phyloP scores from a whole-genome alignment of 1,284 basidiomycete genomes.

The Heterobasidion parviporum region DNA sequence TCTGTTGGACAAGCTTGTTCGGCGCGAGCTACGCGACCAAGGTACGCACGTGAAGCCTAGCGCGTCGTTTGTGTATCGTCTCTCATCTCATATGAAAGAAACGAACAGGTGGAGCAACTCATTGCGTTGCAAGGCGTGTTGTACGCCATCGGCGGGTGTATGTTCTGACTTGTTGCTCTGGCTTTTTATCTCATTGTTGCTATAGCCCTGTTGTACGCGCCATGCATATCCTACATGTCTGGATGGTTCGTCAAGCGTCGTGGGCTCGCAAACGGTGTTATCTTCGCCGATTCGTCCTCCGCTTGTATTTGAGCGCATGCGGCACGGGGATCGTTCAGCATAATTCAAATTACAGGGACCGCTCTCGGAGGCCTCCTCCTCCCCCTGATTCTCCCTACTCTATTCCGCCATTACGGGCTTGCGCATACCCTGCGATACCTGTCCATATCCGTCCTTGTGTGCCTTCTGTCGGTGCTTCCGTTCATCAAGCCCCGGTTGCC shows the following conservation, averaged over 20 bases:
- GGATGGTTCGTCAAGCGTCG: slow-evolving; percentile 35
- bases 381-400: slow-evolving; percentile 22
- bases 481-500: slow-evolving; percentile 27
- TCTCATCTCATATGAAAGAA: background rate
- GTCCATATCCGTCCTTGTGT: slow-evolving; percentile 15
- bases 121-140: slow-evolving; percentile 29
- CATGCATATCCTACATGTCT: slow-evolving; percentile 27
- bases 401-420: slow-evolving; percentile 20
- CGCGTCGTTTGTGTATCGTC: background rate
- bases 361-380: slow-evolving; percentile 23
- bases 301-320: background rate
- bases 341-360: too few relatives aligned
- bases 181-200: background rate
- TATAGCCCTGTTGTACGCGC: slow-evolving; percentile 26
- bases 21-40: slow-evolving; percentile 25
- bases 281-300: slow-evolving; percentile 26
- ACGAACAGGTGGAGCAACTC: slow-evolving; percentile 21
- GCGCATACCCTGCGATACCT: slow-evolving; percentile 22
- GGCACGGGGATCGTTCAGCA: too few relatives aligned
- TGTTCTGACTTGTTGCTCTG: slow-evolving; percentile 3
- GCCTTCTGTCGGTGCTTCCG: slow-evolving; percentile 20
- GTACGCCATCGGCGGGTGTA: slow-evolving; percentile 30
- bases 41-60: slow-evolving; percentile 9
- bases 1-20: slow-evolving; percentile 24
- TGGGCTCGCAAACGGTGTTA: slow-evolving; percentile 32